phyloP scores from a whole-genome alignment of 805 yeast species.

The Starmerella bombicola region DNA sequence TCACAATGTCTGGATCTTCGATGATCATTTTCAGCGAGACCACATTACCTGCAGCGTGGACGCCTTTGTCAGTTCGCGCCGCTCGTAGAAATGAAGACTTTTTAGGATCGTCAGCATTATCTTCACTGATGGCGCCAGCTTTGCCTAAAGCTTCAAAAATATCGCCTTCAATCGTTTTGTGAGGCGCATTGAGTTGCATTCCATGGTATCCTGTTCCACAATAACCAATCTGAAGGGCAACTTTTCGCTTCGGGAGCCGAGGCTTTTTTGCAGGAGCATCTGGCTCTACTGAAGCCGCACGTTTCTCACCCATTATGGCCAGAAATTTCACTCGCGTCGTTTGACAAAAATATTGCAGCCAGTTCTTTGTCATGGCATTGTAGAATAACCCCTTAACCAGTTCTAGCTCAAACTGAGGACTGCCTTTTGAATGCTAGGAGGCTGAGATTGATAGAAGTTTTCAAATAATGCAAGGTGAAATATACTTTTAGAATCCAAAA shows the following conservation, averaged over 20 bases:
- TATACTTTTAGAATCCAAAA: slow-evolving; percentile 17
- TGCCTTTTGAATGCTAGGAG: too few species aligned
- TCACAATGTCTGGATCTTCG: slow-evolving; percentile 63
- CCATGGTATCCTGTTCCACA: slow-evolving; percentile 97
- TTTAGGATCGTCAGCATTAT: slow-evolving; percentile 77
- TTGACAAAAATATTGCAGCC: slow-evolving; percentile 1
- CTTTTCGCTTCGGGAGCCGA: slow-evolving; percentile 58
- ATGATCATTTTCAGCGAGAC: slow-evolving; percentile 71
- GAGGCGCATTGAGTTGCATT: slow-evolving; percentile 85
- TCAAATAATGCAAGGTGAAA: background rate
- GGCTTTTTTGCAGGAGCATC: slow-evolving; percentile 11
- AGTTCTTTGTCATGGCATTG: slow-evolving; percentile 2
- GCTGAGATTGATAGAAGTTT: too few species aligned
- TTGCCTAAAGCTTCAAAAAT: slow-evolving; percentile 67
- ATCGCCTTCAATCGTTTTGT: slow-evolving; percentile 82
- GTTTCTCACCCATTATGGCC: slow-evolving; percentile 9
- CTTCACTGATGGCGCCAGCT: slow-evolving; percentile 80
- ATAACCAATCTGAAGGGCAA: slow-evolving; percentile 82
- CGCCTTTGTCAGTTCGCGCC: slow-evolving; percentile 83
- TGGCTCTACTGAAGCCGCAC: slow-evolving; percentile 10
- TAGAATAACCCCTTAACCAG: background rate
- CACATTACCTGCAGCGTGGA: slow-evolving; percentile 93
- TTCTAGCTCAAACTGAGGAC: too few species aligned
- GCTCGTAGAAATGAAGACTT: slow-evolving; percentile 61
- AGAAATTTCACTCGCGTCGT: background rate